These are phyloP conservation scores for Solanum pimpinellifolium DNA, from an alignment of 257 asterid species.

Conservation along the genomic window DNA sequence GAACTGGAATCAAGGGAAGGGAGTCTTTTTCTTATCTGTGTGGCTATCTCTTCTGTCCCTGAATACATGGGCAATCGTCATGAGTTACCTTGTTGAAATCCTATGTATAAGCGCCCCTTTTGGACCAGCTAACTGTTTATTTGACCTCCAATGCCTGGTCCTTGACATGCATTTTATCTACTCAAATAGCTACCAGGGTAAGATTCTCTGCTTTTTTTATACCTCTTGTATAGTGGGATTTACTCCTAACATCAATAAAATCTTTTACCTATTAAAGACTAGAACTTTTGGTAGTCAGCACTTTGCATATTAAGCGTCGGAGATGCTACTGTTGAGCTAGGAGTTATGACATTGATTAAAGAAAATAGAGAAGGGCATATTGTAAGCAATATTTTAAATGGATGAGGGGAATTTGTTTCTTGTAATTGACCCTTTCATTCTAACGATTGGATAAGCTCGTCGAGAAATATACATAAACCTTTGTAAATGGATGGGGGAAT, in stretches of 20 bases:
- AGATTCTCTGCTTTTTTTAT: neutral
- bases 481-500: no score
- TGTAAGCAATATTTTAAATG: neutral
- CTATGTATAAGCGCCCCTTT: neutral
- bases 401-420: neutral
- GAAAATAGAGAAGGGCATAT: neutral
- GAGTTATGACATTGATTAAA: neutral
- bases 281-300: neutral
- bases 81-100: neutral
- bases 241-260: neutral
- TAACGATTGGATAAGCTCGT: neutral
- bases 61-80: neutral
- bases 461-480: neutral
- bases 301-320: neutral
- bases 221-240: neutral
- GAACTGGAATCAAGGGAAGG: neutral
- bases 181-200: neutral
- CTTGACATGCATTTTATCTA: neutral
- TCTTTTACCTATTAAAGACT: neutral
- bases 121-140: neutral
- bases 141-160: neutral
- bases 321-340: neutral
- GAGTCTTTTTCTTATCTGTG: neutral
- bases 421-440: neutral
- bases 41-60: neutral